These are phyloP conservation scores for Phytophthora ohioensis DNA, from an alignment of 352 stramenopile species.

Conservation along the genomic window DNA sequence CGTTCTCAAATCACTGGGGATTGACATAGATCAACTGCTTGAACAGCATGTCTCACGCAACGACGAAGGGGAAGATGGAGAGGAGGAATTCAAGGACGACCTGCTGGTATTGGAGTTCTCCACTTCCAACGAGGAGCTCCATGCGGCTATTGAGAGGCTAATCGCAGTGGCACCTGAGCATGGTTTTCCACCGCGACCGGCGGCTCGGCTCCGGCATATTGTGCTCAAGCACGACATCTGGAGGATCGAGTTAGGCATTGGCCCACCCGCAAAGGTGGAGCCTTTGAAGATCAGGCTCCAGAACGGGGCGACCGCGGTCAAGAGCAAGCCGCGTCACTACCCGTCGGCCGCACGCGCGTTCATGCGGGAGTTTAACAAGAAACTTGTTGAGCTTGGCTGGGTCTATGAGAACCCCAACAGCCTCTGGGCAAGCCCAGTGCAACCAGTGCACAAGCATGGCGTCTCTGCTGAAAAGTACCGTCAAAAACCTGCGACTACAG, in stretches of 20 bases:
- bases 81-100: not conserved
- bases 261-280: not conserved
- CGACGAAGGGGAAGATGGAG: not conserved
- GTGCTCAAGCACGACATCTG: not conserved
- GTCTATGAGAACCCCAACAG: not conserved
- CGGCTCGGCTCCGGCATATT: not conserved
- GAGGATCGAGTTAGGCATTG: not conserved
- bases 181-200: not conserved
- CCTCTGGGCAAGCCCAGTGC: not conserved
- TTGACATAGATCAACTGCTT: not conserved
- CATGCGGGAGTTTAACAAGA: constrained; percentile 7
- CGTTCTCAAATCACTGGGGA: not conserved
- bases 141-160: not conserved
- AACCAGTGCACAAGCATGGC: not conserved
- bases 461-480: not conserved
- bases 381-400: constrained; percentile 14
- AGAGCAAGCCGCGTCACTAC: constrained; percentile 5
- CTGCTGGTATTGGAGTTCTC: not conserved
- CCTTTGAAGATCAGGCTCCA: not conserved
- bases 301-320: not conserved
- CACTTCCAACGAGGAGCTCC: not conserved
- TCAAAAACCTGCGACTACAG: not conserved
- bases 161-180: not conserved
- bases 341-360: not conserved
- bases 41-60: not conserved